phyloP scores from a whole-genome alignment of 2,329 filamentous ascomycete species.

The Neopestalotiopsis clavispora region DNA sequence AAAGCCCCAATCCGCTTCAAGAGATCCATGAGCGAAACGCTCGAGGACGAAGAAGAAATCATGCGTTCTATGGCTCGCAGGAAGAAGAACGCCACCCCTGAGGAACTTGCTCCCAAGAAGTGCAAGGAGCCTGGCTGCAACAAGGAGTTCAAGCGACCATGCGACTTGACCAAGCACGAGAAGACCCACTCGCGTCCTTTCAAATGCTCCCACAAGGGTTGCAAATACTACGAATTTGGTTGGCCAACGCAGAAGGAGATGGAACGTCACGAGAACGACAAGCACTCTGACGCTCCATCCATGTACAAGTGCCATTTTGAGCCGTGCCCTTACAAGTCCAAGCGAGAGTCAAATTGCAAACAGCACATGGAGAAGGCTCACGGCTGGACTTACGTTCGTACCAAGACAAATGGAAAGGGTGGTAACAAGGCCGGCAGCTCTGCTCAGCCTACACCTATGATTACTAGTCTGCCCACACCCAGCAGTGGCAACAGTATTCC shows the following conservation, averaged over 20 bases:
- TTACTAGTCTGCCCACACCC: constrained; percentile 67
- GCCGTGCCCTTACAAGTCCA: constrained; percentile 91
- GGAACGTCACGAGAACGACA: constrained; percentile 95
- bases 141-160: constrained; percentile 96
- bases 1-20: constrained; percentile 61
- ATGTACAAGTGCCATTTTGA: constrained; percentile 84
- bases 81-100: constrained; percentile 88
- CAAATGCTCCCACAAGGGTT: constrained; percentile 83
- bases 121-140: constrained; percentile 78
- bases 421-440: constrained; percentile 50
- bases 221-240: constrained; percentile 88
- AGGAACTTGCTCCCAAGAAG: constrained; percentile 80
- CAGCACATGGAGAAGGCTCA: constrained; percentile 99
- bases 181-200: constrained; percentile 96
- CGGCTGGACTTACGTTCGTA: constrained; percentile 86
- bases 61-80: constrained; percentile 93
- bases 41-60: constrained; percentile 80
- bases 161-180: constrained; percentile 96
- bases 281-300: constrained; percentile 80
- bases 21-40: constrained; percentile 70
- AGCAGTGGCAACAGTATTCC: constrained; percentile 60
- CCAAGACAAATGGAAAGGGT: constrained; percentile 82
- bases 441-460: constrained; percentile 60
- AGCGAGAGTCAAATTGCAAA: constrained; percentile 96
- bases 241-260: constrained; percentile 99